phyloP scores from a whole-genome alignment of 768 basidiomycete genomes.

The Stropharia rugosoannulata region DNA sequence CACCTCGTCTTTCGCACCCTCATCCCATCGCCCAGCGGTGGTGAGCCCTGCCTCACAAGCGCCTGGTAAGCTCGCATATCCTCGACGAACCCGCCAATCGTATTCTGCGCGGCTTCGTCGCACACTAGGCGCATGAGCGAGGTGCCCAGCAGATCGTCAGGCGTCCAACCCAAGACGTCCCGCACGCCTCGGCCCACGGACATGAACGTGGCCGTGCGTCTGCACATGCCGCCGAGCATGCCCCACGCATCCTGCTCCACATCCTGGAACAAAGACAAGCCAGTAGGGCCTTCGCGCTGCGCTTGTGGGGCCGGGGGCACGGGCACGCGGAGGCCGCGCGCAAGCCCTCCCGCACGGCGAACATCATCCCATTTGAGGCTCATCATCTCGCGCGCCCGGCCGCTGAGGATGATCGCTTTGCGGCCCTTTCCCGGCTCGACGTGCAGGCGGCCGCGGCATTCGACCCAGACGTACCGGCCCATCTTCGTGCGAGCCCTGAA shows the following conservation, averaged over 20 bases:
- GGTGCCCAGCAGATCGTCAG: constrained; percentile 52
- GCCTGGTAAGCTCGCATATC: constrained; percentile 13
- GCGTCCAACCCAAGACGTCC: constrained; percentile 67
- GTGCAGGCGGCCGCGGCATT: constrained; percentile 85
- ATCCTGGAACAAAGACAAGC: neutral
- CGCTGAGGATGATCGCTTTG: constrained; percentile 92
- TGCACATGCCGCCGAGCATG: constrained; percentile 40
- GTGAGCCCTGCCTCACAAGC: neutral
- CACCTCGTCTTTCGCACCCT: constrained; percentile 27
- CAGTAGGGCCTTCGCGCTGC: neutral
- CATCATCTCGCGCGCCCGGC: constrained; percentile 70
- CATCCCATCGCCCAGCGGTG: constrained; percentile 9
- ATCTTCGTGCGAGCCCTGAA: constrained; percentile 77
- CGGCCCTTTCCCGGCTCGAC: constrained; percentile 92
- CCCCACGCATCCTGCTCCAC: constrained; percentile 53
- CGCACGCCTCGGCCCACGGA: constrained; percentile 48
- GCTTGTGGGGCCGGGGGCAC: neutral
- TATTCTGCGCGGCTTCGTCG: constrained; percentile 17
- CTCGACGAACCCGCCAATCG: constrained; percentile 24
- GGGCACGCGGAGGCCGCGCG: constrained; percentile 14
- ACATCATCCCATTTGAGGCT: constrained; percentile 61
- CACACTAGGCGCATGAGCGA: constrained; percentile 37
- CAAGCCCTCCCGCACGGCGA: constrained; percentile 47
- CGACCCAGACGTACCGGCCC: constrained; percentile 80
- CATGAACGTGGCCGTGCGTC: constrained; percentile 37